Base-by-base conservation (phyloP, 2,329 filamentous ascomycete genomes). In the Fusarium piperis region DNA sequence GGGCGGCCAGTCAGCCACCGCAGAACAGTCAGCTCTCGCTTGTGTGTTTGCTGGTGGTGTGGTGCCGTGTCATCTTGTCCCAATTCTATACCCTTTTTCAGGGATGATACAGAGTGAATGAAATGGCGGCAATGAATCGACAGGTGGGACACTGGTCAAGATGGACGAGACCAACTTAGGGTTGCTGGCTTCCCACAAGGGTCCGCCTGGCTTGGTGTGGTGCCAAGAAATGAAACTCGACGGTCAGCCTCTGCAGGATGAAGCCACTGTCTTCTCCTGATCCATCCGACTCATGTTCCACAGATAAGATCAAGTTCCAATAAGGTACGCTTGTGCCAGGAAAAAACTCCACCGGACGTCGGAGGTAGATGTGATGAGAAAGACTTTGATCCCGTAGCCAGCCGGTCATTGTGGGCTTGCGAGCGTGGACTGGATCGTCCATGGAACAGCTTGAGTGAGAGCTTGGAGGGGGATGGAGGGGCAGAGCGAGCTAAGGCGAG, bases 271-370 rank as follows among this genome's bases (percentile, higher is more conserved):
- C 60, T 68, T 38, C 55, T 57, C 66, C 70, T 72, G 51, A 46
- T 52, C 67, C 59, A 16, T 60, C 67, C 58, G 41, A 61, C 36
- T 55, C 48, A 60, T 64, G 71, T 72, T 70, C 71, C 73, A 72
- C 73, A 65, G 59, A 70, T 58, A 44, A 59, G 67, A 53, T 73
- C 56, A 61, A 65, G 48, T 65, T 66, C 68, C 61, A 71, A 59
- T 39, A 51, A 32, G 38, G 57, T 39, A 53, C 62, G 36, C 26
- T 51, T 38, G 33, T 56, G 16, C 33, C 20, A 56, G 44, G 64
- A 72, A 70, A 59, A 35, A 48, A 62, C 57, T 46, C 70, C 70
- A 70, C 74, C 68, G 74, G 71, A 57, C 15, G 67, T 72, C 74
- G 74, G 74, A 73, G 52, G 62, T 66, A 58, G 62, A 70, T 70